Evolutionary conservation across 2,329 filamentous ascomycete species (phyloP).

Genomic region (Alternaria postmessia): DNA sequence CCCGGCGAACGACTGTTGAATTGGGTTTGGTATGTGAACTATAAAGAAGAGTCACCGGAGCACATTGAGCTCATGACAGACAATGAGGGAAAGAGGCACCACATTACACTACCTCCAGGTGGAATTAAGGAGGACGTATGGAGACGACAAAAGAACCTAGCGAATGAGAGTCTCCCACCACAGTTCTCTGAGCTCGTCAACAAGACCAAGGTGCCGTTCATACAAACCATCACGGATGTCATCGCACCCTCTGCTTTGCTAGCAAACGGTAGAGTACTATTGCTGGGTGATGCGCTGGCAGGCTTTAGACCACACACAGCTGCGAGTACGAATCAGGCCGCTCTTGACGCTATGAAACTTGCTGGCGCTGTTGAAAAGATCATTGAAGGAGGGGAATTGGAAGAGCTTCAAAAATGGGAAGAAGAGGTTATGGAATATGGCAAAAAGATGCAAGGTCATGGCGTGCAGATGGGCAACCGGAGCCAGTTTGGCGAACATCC

Average conservation of each 20-base stretch:
- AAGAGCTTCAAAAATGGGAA: conserved; percentile 44
- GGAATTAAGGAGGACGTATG: conserved; percentile 49
- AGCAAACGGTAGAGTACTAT: conserved; percentile 50
- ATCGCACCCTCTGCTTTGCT: conserved; percentile 47
- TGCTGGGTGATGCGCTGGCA: conserved; percentile 58
- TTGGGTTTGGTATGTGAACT: conserved; percentile 58
- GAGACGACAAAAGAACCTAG: conserved; percentile 43
- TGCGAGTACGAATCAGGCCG: conserved; percentile 56
- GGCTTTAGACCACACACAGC: conserved; percentile 57
- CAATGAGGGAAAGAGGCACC: conserved; percentile 48
- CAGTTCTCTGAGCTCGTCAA: conserved; percentile 53
- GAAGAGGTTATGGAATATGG: conserved; percentile 24
- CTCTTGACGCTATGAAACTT: conserved; percentile 52
- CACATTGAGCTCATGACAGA: conserved; percentile 55
- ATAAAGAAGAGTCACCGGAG: conserved; percentile 46
- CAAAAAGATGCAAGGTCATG: conserved; percentile 19
- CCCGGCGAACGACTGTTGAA: conserved; percentile 54
- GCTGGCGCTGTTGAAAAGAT: conserved; percentile 36
- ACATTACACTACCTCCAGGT: conserved; percentile 54
- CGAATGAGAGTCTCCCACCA: conserved; percentile 41
- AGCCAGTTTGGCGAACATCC: conserved; percentile 26
- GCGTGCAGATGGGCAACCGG: conserved; percentile 22
- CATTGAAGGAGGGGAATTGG: conserved; percentile 44
- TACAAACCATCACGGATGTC: conserved; percentile 56
- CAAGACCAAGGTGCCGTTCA: conserved; percentile 52